Conservation (phyloP, 2,329 filamentous ascomycete species). For the Drechmeria coniospora region DNA sequence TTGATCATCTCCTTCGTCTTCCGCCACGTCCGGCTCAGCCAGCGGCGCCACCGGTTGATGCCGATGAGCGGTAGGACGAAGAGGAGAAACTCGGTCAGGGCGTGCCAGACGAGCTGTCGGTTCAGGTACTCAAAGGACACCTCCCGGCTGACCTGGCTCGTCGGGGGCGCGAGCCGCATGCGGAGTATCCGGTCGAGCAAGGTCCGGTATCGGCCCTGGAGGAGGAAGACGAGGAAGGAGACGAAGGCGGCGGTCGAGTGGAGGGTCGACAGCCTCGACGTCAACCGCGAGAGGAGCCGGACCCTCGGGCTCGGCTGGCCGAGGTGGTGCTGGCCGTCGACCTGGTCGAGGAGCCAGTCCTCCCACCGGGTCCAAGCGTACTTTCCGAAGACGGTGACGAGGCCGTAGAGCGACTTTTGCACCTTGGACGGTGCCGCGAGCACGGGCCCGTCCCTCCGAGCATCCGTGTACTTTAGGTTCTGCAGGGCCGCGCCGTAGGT, state of each 20-base stretch:
- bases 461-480: constrained; percentile 80
- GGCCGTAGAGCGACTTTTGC: constrained; percentile 75
- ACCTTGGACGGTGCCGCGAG: constrained; percentile 56
- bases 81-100: constrained; percentile 97
- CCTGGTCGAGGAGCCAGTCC: constrained; percentile 62
- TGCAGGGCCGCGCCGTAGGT: constrained; percentile 89
- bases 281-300: constrained; percentile 49
- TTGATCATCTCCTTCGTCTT: constrained; percentile 54
- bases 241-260: constrained; percentile 70
- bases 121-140: constrained; percentile 98
- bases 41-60: constrained; percentile 81
- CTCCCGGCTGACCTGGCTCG: constrained; percentile 72
- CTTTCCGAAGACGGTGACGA: constrained; percentile 72
- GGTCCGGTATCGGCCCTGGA: constrained; percentile 83
- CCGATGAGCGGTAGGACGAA: constrained; percentile 95
- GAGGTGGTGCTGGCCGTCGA: constrained; percentile 65
- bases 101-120: constrained; percentile 95
- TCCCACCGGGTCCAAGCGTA: constrained; percentile 93
- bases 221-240: constrained; percentile 81
- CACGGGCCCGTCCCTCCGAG: constrained; percentile 46
- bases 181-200: constrained; percentile 72
- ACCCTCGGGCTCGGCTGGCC: constrained; percentile 39
- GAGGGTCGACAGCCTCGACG: constrained; percentile 50
- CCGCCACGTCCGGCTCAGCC: constrained; percentile 76
- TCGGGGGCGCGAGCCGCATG: constrained; percentile 72